Evolutionary conservation across 495 filamentous ascomycete genomes (phyloP).

Genomic region (Evernia prunastri): DNA sequence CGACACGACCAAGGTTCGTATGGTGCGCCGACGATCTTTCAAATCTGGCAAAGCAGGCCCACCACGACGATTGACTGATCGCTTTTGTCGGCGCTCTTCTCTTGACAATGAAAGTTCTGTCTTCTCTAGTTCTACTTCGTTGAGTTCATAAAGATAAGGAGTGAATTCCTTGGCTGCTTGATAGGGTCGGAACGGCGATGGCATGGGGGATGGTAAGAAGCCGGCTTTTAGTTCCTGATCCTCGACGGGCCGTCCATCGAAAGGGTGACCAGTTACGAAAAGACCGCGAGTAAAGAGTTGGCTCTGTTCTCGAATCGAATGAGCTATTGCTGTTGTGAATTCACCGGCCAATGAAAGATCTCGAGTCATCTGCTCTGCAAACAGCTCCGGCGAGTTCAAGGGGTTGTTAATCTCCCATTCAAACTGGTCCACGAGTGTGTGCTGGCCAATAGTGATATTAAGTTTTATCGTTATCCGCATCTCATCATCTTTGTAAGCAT

Average conservation of each 20-base stretch:
- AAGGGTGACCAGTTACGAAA: conserved; percentile 87
- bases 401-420: conserved; percentile 99
- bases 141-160: conserved; percentile 89
- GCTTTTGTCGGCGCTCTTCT: conserved; percentile 89
- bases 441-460: conserved; percentile 94
- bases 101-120: conserved; percentile 87
- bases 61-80: conserved; percentile 87
- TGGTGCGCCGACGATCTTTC: conserved; percentile 87
- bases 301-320: conserved; percentile 90
- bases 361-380: conserved; percentile 78
- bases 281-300: conserved; percentile 91
- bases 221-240: conserved; percentile 79
- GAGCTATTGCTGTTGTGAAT: conserved; percentile 95
- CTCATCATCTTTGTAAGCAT: conserved; percentile 95
- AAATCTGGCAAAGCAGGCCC: conserved; percentile 93
- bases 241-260: conserved; percentile 88
- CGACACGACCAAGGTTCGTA: conserved; percentile 84
- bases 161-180: conserved; percentile 88
- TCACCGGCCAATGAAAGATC: conserved; percentile 92
- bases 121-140: conserved; percentile 80
- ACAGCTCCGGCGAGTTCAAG: conserved; percentile 86
- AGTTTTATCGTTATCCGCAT: conserved; percentile 94
- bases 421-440: conserved; percentile 93
- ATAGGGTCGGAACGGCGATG: conserved; percentile 76
- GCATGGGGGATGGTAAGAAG: conserved; percentile 79